These are phyloP conservation scores for Aspergillus nomiae DNA, from an alignment of 2,329 filamentous ascomycete genomes.

Conservation along the genomic window DNA sequence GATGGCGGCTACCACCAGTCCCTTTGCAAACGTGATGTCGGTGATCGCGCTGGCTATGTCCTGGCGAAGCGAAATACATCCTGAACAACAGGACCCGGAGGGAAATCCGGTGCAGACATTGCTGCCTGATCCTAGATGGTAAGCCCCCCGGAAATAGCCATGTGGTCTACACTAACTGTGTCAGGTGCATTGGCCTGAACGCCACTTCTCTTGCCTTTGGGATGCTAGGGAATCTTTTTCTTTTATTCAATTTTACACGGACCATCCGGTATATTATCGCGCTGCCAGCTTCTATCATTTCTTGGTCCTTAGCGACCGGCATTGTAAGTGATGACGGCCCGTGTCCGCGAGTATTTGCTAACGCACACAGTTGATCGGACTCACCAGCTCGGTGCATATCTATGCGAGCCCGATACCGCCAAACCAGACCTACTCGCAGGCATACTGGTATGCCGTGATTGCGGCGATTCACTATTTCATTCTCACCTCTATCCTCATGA, in stretches of 20 bases:
- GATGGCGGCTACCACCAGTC: constrained; percentile 79
- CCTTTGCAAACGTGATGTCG: constrained; percentile 83
- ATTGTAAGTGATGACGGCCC: constrained; percentile 48
- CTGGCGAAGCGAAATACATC: constrained; percentile 65
- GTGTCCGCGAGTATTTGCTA: not conserved
- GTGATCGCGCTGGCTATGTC: constrained; percentile 81
- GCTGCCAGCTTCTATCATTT: constrained; percentile 77
- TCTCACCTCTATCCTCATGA: constrained; percentile 72
- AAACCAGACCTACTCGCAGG: constrained; percentile 69
- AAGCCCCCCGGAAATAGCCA: constrained; percentile 20
- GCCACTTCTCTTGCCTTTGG: constrained; percentile 75
- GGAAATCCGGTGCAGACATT: constrained; percentile 53
- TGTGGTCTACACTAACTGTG: constrained; percentile 7
- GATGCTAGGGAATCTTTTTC: constrained; percentile 74
- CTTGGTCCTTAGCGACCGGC: constrained; percentile 69
- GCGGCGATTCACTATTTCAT: constrained; percentile 78
- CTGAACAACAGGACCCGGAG: constrained; percentile 51
- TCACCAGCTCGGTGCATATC: constrained; percentile 66
- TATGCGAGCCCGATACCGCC: constrained; percentile 55
- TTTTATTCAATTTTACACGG: constrained; percentile 84
- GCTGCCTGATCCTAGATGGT: constrained; percentile 72
- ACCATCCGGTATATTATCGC: constrained; percentile 78
- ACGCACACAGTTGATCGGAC: constrained; percentile 59
- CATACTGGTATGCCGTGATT: constrained; percentile 84
- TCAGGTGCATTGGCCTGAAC: constrained; percentile 72